Evolutionary conservation across 192 early-diverging fungal species (phyloP), one percentile per base, ranked within the genome.

Genomic region (Coemansia aciculifera): DNA sequence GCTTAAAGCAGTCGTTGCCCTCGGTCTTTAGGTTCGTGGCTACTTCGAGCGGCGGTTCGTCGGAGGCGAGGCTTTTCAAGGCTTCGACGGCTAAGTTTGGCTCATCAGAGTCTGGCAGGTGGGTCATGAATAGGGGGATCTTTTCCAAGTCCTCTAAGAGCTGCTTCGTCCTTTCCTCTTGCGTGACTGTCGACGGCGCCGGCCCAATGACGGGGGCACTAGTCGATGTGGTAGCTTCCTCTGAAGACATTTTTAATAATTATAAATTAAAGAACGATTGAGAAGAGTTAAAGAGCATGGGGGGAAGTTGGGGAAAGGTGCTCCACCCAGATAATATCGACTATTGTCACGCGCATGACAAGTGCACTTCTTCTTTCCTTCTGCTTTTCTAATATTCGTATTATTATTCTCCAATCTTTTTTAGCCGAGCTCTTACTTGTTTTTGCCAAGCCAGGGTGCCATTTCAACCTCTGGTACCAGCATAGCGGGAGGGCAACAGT

Each of bases 121-220:
- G 70, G 46, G 77, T 87, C 98, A 99, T 99, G 81, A 99, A 99
- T 51, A 99, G 82, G 5, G 98, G 98, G n/a, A 93, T 88, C n/a
- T 78, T 83, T 39, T 89, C 74, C 64, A 93, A 81, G 24, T 91
- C 86, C 49, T 80, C 69, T 13, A 84, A 71, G 7, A 92, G 75
- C 54, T 87, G 79, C 11, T 79, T 84, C 10, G 63, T 57, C 2
- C 65, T 57, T 42, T 77, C 67, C 10, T 64, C 65, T 32, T 36
- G 49, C 52, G 48, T 68, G 5, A 69, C 59, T 5, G 44, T 48
- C 21, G 79, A 56, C 17, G 66, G 68, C 40, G 17, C 62, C 7
- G 79, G 79, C 3, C 79, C 79, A 8, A 68, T 34, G 34, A 60
- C 11, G 0, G 59, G 34, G 8, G 59, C 59, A 19, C 8, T 60